Percentiles rank a stretch among this genome's conserved stretches.
These are phyloP conservation scores for Neurospora intermedia DNA, from an alignment of 495 filamentous ascomycete genomes.

Conservation along the genomic window DNA sequence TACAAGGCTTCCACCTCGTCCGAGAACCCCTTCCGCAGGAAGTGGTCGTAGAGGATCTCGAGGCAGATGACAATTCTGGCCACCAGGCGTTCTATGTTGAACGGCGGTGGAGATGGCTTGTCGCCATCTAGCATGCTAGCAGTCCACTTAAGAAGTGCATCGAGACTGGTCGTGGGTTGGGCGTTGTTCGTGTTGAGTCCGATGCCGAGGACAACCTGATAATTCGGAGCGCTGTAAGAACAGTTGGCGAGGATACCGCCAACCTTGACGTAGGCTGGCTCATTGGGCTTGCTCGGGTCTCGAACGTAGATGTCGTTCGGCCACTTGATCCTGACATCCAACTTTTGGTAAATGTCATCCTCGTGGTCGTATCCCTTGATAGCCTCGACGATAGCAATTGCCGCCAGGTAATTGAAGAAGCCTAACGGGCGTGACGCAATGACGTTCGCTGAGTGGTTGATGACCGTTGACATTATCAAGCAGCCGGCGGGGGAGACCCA, in stretches of 20 bases:
- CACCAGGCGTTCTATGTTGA: conserved; percentile 71
- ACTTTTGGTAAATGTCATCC: conserved; percentile 40
- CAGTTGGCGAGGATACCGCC: conserved; percentile 91
- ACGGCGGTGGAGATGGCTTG: conserved; percentile 32
- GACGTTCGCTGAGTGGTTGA: conserved; percentile 67
- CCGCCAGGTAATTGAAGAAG: conserved; percentile 88
- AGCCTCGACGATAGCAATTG: conserved; percentile 80
- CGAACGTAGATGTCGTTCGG: conserved; percentile 91
- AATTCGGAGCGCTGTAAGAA: conserved; percentile 60
- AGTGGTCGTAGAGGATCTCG: conserved; percentile 65
- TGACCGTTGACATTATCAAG: conserved; percentile 75
- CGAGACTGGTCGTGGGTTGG: conserved; percentile 78
- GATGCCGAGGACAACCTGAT: conserved; percentile 80
- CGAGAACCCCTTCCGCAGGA: conserved; percentile 63
- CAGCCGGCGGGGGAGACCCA: conserved; percentile 88
- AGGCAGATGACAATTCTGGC: conserved; percentile 73
- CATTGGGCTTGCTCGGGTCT: conserved; percentile 51
- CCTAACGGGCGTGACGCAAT: conserved; percentile 70
- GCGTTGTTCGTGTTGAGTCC: conserved; percentile 83
- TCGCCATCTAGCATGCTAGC: conserved; percentile 8
- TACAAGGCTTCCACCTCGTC: conserved; percentile 63
- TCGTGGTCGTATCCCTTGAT: conserved; percentile 63
- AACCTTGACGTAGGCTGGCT: conserved; percentile 72
- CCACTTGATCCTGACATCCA: conserved; percentile 91
- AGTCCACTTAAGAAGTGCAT: conserved; percentile 46